Evolutionary conservation across 352 stramenopile species (phyloP).

Genomic region (Globisporangium nodosum): DNA sequence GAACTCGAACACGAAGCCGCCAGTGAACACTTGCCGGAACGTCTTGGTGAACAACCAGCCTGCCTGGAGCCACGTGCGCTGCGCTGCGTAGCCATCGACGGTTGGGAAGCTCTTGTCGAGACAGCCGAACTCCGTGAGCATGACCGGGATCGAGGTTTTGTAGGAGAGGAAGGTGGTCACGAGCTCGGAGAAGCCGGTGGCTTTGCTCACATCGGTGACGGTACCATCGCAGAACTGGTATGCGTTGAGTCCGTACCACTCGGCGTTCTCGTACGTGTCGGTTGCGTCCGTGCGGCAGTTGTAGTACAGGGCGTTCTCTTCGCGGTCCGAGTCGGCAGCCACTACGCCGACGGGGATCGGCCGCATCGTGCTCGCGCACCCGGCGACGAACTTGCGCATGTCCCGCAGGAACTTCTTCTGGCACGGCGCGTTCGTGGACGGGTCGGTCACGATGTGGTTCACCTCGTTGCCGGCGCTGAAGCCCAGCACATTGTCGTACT

Average conservation of each 20-base stretch:
- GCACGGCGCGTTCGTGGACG: constrained; percentile 61
- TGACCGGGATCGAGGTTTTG: constrained; percentile 62
- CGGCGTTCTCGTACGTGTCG: constrained; percentile 68
- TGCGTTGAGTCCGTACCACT: constrained; percentile 88
- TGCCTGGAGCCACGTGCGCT: constrained; percentile 61
- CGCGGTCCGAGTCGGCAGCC: constrained; percentile 52
- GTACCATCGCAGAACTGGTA: constrained; percentile 73
- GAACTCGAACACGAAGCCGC: constrained; percentile 81
- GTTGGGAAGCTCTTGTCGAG: constrained; percentile 55
- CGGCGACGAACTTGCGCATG: constrained; percentile 63
- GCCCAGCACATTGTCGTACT: constrained; percentile 81
- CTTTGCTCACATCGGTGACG: constrained; percentile 24
- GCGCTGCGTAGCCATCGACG: constrained; percentile 46
- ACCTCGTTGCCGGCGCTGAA: constrained; percentile 83
- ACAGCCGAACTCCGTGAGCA: constrained; percentile 84
- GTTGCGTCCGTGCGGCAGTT: constrained; percentile 68
- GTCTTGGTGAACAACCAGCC: constrained; percentile 40
- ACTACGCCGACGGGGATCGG: constrained; percentile 81
- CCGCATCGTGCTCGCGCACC: constrained; percentile 42
- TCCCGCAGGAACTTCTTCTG: constrained; percentile 88
- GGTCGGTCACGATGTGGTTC: constrained; percentile 49
- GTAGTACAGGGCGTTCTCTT: constrained; percentile 78
- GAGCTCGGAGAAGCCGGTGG: constrained; percentile 55
- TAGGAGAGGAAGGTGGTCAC: constrained; percentile 49
- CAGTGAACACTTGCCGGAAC: constrained; percentile 52